These are phyloP conservation scores for Tolypocladium amazonense DNA, from an alignment of 2,329 filamentous ascomycete species.

Conservation along the genomic window DNA sequence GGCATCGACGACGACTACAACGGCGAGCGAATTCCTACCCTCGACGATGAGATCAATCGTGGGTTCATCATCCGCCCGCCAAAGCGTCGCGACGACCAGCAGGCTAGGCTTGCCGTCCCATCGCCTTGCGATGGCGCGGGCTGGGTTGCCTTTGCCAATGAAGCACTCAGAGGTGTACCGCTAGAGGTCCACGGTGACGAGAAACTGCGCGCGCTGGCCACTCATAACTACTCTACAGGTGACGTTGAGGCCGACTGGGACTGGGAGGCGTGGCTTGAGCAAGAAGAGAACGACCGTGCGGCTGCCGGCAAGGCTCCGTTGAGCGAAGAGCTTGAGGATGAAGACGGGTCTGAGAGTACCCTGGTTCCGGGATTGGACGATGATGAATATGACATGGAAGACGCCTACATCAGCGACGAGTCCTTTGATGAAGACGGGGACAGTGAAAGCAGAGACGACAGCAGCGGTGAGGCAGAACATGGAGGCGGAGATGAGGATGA, in stretches of 20 bases:
- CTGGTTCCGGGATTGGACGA: constrained; percentile 4
- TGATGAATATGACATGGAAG: constrained; percentile 2
- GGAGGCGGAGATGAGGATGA: neutral
- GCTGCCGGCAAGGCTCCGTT: neutral
- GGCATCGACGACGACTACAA: neutral
- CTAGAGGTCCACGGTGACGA: constrained; percentile 13
- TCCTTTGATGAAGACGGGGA: constrained; percentile 3
- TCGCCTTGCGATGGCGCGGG: constrained; percentile 7
- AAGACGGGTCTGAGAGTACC: neutral
- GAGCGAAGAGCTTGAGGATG: neutral
- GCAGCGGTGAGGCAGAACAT: neutral
- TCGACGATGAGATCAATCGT: constrained; percentile 22
- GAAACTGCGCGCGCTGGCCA: constrained; percentile 12
- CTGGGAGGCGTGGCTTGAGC: constrained; percentile 11
- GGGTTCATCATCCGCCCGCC: constrained; percentile 17
- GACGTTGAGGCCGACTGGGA: constrained; percentile 9
- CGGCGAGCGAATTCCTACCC: constrained; percentile 6
- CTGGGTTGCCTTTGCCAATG: constrained; percentile 17
- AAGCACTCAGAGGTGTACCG: constrained; percentile 11
- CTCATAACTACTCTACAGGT: constrained; percentile 7
- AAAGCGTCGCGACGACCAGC: constrained; percentile 1
- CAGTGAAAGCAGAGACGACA: constrained; percentile 1
- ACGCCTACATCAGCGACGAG: neutral
- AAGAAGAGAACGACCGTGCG: constrained; percentile 4
- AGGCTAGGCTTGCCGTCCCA: constrained; percentile 5